Base-by-base conservation (phyloP, 2,329 filamentous ascomycete genomes). In the Colletotrichum euphorbiae region DNA sequence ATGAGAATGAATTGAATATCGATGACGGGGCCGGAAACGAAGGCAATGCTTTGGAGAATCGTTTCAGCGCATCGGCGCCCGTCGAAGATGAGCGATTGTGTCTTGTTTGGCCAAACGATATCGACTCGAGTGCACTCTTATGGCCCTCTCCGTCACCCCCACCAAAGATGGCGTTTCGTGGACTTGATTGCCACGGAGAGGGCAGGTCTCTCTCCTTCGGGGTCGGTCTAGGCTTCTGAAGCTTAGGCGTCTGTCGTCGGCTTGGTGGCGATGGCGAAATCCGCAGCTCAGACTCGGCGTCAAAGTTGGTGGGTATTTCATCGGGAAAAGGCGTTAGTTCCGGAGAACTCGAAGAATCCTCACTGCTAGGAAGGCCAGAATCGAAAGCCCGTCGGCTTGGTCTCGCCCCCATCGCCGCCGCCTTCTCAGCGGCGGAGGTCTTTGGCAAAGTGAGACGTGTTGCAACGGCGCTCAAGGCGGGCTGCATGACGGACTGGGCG, bases 401-500 rank as follows among this genome's bases (percentile, higher is more conserved):
- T 11, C 77, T 60, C 59, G 79, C 78, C 31, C 86, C 82, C 80
- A 89, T 80, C 0, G 84, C 87, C 6, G 84, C 84, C 15, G 82
- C 84, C 76, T 87, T 89, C 74, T 90, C 88, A 31, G 82, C 81
- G 4, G 86, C 86, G 6, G 87, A 85, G 0, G 86, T 89, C 62
- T 79, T 83, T 5, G 82, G 78, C 3, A 85, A 84, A 12, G 86
- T 85, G 43, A 89, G 78, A 52, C 86, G 84, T 4, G 85, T 86
- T 8, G 87, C 88, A 21, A 81, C 80, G 6, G 82, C 81, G 74
- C 87, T 89, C 70, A 90, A 83, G 24, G 87, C 82, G 2, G 87
- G 86, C 73, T 88, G 87, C 56, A 90, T 81, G 51, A 89, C 82
- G 7, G 86, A 87, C 71, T 88, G 85, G 4, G 85, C 87, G 71